These are phyloP conservation scores for Pythium utonaiense DNA, from an alignment of 352 stramenopile species.

Conservation along the genomic window DNA sequence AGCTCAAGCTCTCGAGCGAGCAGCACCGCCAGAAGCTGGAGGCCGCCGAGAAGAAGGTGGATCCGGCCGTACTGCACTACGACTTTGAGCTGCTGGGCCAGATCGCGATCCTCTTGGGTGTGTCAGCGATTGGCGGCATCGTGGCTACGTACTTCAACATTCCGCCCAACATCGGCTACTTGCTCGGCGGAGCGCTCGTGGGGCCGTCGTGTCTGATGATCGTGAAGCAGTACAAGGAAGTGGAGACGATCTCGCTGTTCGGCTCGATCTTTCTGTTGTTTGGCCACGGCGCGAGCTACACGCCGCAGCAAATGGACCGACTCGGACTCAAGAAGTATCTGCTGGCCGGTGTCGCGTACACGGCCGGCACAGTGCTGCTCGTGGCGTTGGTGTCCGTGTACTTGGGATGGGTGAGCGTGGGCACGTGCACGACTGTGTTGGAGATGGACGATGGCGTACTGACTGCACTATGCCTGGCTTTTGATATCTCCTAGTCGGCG, in stretches of 20 bases:
- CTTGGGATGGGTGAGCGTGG: slow-evolving; percentile 56
- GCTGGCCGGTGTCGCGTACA: slow-evolving; percentile 68
- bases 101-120: slow-evolving; percentile 74
- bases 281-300: slow-evolving; percentile 78
- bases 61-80: slow-evolving; percentile 83
- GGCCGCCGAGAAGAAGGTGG: slow-evolving; percentile 72
- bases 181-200: slow-evolving; percentile 88
- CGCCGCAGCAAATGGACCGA: slow-evolving; percentile 57
- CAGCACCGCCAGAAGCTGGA: slow-evolving; percentile 72
- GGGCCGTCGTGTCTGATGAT: slow-evolving; percentile 86
- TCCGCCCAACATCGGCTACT: slow-evolving; percentile 88
- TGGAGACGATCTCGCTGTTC: slow-evolving; percentile 93
- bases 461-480: too few species aligned
- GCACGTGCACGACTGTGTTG: too few species aligned
- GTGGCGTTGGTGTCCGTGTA: slow-evolving; percentile 68
- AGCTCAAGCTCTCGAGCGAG: slow-evolving; percentile 45
- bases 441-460: too few species aligned
- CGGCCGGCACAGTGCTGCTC: slow-evolving; percentile 60
- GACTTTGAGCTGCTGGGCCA: slow-evolving; percentile 84
- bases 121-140: slow-evolving; percentile 88
- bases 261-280: slow-evolving; percentile 93
- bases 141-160: slow-evolving; percentile 85
- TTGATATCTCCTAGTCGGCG: slow-evolving; percentile 32
- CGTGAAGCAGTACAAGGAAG: slow-evolving; percentile 87
- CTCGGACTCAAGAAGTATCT: slow-evolving; percentile 68